Evolutionary conservation across 1,284 basidiomycete species (phyloP), one percentile per base, ranked within the genome.

Genomic region (Cryptococcus neoformans): DNA sequence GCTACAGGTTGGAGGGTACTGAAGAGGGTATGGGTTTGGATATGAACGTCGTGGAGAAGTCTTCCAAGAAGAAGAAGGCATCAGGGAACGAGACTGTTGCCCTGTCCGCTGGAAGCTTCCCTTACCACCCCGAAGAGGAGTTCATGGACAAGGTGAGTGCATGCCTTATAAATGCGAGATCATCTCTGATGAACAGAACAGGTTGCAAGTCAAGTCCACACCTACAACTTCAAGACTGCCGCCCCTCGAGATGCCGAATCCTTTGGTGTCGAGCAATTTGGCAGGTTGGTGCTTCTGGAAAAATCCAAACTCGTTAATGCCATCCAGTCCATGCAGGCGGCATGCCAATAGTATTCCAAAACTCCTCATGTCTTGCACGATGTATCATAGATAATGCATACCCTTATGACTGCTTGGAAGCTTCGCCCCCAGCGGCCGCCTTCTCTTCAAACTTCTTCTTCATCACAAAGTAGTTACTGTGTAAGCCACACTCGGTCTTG

Each of bases 401-500:
- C 34, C 2, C 28, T 12, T 47, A 47, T 11, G 10, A 28, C 17
- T 47, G 34, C 45, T 28, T 35, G 45, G 40, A 10, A 47, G 34
- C 21, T 21, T 21, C 21, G 21, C 42, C n/a, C 42, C 9, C 42
- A 17, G 21, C 42, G 21, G 42, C 42, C 42, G 42, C 42, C 45
- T n/a, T 36, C 52, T 65, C 67, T 62, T 77, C 75, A 52, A 76
- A 78, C 56, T 66, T 66, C 65, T 72, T 67, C 69, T 77, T 78
- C 76, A 78, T 78, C 50, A 76, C 73, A 49, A 87, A 90, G 72
- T 88, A 93, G 70, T 94, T 90, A 71, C 87, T 84, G 77, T 99
- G 95, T 65, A 99, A 77, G 2, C 95, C 95, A 75, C 95, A 99
- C 77, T 98, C 95, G 1, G 90, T 91, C 83, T 98, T 98, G 60